Evolutionary conservation across 805 yeast species (phyloP).

Genomic region (Candida glaebosa): DNA sequence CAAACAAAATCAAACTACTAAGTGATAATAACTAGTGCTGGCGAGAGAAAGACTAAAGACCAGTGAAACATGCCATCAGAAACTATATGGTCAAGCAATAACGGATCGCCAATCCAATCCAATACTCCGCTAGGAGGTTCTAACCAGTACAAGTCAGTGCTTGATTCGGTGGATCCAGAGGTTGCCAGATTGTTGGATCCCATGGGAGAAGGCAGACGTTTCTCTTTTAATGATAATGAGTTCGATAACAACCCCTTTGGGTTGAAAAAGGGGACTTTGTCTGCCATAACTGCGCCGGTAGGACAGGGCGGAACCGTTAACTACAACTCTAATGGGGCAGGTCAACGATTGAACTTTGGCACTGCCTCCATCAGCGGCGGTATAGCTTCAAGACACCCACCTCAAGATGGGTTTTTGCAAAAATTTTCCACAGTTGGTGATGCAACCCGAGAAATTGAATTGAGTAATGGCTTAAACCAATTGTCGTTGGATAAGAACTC

Average conservation of each 20-base stretch:
- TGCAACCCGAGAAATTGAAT: slow-evolving; percentile 64
- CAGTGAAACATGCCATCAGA: slow-evolving; percentile 37
- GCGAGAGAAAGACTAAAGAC: too few species aligned
- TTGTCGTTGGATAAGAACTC: slow-evolving; percentile 27
- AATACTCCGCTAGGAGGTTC: slow-evolving; percentile 9
- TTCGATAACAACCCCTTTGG: slow-evolving; percentile 37
- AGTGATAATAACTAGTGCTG: too few species aligned
- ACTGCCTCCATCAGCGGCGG: slow-evolving; percentile 63
- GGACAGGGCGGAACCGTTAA: slow-evolving; percentile 25
- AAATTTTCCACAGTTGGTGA: slow-evolving; percentile 66
- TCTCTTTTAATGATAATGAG: slow-evolving; percentile 43
- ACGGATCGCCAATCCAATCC: slow-evolving; percentile 19
- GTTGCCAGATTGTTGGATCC: slow-evolving; percentile 27
- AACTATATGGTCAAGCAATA: slow-evolving; percentile 40
- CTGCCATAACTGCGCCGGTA: slow-evolving; percentile 45
- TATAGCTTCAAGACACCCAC: slow-evolving; percentile 44
- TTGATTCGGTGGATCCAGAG: slow-evolving; percentile 41
- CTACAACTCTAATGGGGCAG: slow-evolving; percentile 10
- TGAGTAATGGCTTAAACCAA: slow-evolving; percentile 41
- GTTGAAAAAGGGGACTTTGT: slow-evolving; percentile 45
- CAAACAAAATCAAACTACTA: too few species aligned
- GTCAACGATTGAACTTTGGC: slow-evolving; percentile 40
- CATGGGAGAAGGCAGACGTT: slow-evolving; percentile 25
- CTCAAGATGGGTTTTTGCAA: slow-evolving; percentile 51
- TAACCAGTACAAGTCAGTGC: slow-evolving; percentile 25